These are phyloP conservation scores for Gnomoniopsis smithogilvyi DNA, from an alignment of 2,329 filamentous ascomycete genomes.

Conservation along the genomic window DNA sequence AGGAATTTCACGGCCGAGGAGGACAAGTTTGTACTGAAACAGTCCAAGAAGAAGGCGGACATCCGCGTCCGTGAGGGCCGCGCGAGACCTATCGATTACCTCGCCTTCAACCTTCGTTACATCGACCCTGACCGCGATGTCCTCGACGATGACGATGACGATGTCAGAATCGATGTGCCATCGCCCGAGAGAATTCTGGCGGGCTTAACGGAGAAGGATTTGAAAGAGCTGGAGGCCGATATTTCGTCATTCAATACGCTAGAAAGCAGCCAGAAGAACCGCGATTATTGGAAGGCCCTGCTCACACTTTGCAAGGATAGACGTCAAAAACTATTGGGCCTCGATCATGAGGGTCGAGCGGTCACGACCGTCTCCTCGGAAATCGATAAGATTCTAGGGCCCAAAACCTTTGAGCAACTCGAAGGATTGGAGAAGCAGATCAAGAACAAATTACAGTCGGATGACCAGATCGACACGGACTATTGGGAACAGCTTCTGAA, in stretches of 20 bases:
- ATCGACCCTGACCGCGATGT: slow-evolving; percentile 81
- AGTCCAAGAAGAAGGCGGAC: slow-evolving; percentile 96
- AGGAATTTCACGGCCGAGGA: slow-evolving; percentile 88
- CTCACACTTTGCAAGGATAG: slow-evolving; percentile 78
- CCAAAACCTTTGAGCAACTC: slow-evolving; percentile 85
- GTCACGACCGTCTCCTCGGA: slow-evolving; percentile 81
- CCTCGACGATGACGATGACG: slow-evolving; percentile 79
- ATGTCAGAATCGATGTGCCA: slow-evolving; percentile 70
- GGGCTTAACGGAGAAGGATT: slow-evolving; percentile 61
- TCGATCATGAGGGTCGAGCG: slow-evolving; percentile 65
- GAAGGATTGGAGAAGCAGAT: slow-evolving; percentile 85
- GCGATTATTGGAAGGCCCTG: slow-evolving; percentile 91
- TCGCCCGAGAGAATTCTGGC: slow-evolving; percentile 81
- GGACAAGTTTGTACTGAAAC: slow-evolving; percentile 91
- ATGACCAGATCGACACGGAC: slow-evolving; percentile 92
- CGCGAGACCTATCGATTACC: slow-evolving; percentile 88
- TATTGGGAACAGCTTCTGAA: slow-evolving; percentile 95
- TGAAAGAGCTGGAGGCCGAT: slow-evolving; percentile 76
- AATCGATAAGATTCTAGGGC: slow-evolving; percentile 80
- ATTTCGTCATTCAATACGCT: slow-evolving; percentile 77
- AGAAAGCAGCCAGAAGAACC: slow-evolving; percentile 73
- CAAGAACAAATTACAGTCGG: slow-evolving; percentile 76
- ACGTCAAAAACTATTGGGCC: slow-evolving; percentile 61
- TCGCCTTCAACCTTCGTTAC: slow-evolving; percentile 85
- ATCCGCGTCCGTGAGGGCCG: slow-evolving; percentile 89